Conservation (phyloP, 148 eudicot species). For the Rheum nobile region DNA sequence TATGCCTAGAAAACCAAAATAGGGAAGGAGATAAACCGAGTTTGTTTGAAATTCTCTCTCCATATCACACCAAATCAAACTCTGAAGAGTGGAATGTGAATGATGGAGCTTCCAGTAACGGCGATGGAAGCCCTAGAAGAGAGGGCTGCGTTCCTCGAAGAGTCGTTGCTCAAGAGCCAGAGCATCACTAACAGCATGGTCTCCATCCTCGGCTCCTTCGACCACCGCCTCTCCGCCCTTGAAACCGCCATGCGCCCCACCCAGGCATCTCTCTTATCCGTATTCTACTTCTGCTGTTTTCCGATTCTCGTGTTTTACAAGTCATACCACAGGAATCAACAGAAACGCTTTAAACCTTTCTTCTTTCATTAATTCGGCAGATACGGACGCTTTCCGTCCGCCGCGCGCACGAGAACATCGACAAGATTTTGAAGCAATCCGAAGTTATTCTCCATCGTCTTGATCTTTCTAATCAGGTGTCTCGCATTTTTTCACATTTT, state of each 20-base stretch:
- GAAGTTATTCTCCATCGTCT: slow-evolving; percentile 51
- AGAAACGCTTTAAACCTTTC: not conserved
- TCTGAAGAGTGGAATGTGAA: slow-evolving; percentile 11
- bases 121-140: slow-evolving; percentile 48
- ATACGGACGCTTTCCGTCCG: slow-evolving; percentile 76
- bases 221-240: slow-evolving; percentile 86
- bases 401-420: slow-evolving; percentile 85
- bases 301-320: not conserved
- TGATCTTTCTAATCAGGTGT: slow-evolving; percentile 68
- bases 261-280: slow-evolving; percentile 31
- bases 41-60: not conserved
- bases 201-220: slow-evolving; percentile 75
- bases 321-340: too few relatives aligned
- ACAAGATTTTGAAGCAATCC: slow-evolving; percentile 68
- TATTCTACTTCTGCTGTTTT: not conserved
- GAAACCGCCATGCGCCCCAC: too few relatives aligned
- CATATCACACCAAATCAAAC: not conserved
- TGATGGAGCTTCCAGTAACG: slow-evolving; percentile 3
- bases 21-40: not conserved
- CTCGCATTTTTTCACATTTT: not conserved
- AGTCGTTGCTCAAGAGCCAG: slow-evolving; percentile 62
- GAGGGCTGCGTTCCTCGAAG: slow-evolving; percentile 45
- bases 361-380: slow-evolving; percentile 17
- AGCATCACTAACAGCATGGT: slow-evolving; percentile 61
- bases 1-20: not conserved